Conservation (phyloP, 1,284 basidiomycete genomes). For the Apiotrichum porosum region DNA sequence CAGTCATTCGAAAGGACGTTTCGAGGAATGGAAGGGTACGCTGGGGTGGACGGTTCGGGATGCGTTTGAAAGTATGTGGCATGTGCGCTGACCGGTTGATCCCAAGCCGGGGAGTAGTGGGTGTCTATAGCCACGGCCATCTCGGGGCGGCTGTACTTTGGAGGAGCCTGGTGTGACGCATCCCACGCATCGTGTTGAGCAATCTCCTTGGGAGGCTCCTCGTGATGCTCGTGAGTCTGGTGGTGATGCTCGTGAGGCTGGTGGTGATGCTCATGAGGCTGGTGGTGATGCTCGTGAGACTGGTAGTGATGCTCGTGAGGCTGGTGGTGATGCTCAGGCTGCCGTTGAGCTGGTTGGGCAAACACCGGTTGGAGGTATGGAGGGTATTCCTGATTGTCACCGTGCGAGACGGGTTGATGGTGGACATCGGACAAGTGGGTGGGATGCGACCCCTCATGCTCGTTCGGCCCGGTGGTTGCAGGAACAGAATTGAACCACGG, state of each 20-base stretch:
- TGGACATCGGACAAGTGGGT: no score
- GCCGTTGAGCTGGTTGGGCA: background rate
- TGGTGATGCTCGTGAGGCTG: constrained; percentile 1
- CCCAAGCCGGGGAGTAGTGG: constrained; percentile 53
- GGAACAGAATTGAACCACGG: no score
- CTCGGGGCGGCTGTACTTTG: constrained; percentile 42
- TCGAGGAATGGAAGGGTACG: constrained; percentile 40
- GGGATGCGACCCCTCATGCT: no score
- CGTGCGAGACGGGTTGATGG: no score
- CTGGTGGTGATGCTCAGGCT: background rate
- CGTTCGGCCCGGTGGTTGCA: no score
- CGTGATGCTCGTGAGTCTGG: constrained; percentile 13
- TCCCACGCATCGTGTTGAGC: constrained; percentile 47
- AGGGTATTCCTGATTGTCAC: background rate
- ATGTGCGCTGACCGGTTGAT: constrained; percentile 48
- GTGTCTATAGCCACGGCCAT: constrained; percentile 51
- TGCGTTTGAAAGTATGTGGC: constrained; percentile 21
- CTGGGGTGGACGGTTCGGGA: constrained; percentile 10
- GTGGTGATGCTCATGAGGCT: constrained; percentile 15
- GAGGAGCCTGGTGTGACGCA: constrained; percentile 49
- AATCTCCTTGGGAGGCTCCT: constrained; percentile 8
- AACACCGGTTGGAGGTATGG: background rate
- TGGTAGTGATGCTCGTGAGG: background rate
- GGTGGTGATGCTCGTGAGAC: background rate
- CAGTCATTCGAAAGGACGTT: constrained; percentile 46